Base-by-base conservation (phyloP, 2,329 filamentous ascomycete species). In the Tolypocladium nubicola region DNA sequence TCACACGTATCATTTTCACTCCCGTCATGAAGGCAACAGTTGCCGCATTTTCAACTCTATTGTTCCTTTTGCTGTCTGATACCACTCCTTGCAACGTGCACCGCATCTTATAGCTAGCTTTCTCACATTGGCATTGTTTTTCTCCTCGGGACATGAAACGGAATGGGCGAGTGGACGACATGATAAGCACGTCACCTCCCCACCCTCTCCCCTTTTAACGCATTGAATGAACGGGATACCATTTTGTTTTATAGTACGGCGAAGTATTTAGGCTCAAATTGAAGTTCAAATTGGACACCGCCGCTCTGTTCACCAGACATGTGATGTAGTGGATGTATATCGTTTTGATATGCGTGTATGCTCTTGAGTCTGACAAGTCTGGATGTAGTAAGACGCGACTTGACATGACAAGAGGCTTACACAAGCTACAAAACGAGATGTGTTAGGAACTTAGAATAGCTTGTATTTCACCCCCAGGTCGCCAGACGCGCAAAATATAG, bases 151-250 rank as follows among this genome's bases (percentile, higher is more conserved):
- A 19, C 9, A n/a, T 35, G 26, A 50, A n/a, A n/a, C 7, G 16
- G 13, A 33, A 35, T 35, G 47, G 3, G 47, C 47, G 8, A 33
- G 10, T 30, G 47, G 14, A 50, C 16, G 26, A 30, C 41, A 0
- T 9, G 16, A 33, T 10, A n/a, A 30, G 30, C 47, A 52, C 8
- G n/a, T n/a, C 26, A 2, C 26, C 26, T 4, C 26, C 26, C 26
- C 26, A 5, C 26, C 26, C 26, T 30, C 26, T 5, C 4, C 26
- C 53, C 3, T 53, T 59, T 56, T 56, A 37, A 39, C 52, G 58
- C 60, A 60, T 56, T 61, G 56, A 59, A 64, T 53, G 60, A 60
- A 55, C 53, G 54, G 61, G 59, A 66, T 68, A 64, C 63, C 61
- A 64, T 57, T 63, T 62, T 64, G 57, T 57, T 59, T 65, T 63